Evolutionary conservation across 495 filamentous ascomycete species (phyloP), one percentile per base, ranked within the genome.

Genomic region (Trichoderma gamsii): DNA sequence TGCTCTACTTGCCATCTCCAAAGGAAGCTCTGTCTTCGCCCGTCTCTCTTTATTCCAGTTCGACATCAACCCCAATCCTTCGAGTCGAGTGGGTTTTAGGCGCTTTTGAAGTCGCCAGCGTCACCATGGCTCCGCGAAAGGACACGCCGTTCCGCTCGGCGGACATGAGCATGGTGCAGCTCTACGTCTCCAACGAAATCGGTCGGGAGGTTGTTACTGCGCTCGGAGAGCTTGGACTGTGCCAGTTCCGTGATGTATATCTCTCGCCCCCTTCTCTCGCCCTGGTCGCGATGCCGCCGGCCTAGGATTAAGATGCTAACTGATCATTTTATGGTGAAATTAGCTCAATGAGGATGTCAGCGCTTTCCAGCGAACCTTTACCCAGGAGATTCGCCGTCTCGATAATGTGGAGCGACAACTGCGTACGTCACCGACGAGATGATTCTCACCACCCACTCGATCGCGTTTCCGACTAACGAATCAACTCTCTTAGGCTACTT

Each of bases 91-190:
- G n/a, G 11, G 63, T 41, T 32, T 16, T 65, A 6, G 63, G 35
- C 7, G 63, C 15, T 5, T 35, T 44, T 3, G n/a, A 32, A 38
- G 35, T 38, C 35, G 35, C 9, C 32, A 18, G 35, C 63, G 41
- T 44, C 65, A 18, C 35, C 65, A 86, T 86, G 84, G 84, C 79
- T 74, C 79, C 81, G 71, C 74, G 78, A 73, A 82, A 90, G 81
- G 93, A 98, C 80, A 96, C 92, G 79, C 89, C 97, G 83, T 97
- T 99, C 90, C 95, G 96, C 84, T 98, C 96, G 76, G 89, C 92
- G 90, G 93, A 98, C 80, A 99, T 99, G 95, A 96, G 92, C 85
- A 88, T 99, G 87, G 96, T 96, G 76, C 95, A 98, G 86, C 89
- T 99, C 72, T 99, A 97, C 81, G 93, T 98, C 74, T 91, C 95